A percentile compares a stretch with the other conserved stretches of the same genome.
Conservation (phyloP, 2,329 filamentous ascomycete genomes). For the Tolypocladium ovalisporum region DNA sequence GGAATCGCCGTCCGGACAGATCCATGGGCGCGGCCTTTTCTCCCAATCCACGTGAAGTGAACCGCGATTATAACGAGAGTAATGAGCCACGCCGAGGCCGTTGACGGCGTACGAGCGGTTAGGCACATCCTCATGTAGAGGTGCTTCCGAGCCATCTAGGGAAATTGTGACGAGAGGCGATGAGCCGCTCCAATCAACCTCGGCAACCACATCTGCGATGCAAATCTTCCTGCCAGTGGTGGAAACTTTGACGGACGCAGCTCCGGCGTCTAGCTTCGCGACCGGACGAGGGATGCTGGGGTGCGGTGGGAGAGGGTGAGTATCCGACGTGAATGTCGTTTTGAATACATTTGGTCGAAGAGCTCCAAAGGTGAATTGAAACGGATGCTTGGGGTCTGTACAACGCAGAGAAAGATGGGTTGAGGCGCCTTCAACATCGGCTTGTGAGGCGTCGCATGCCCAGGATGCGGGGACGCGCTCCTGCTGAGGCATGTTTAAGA, state of each 20-base stretch:
- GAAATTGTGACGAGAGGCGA: slow-evolving; percentile 47
- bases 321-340: slow-evolving; percentile 52
- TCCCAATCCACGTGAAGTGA: slow-evolving; percentile 58
- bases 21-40: slow-evolving; percentile 68
- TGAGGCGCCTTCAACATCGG: slow-evolving; percentile 11
- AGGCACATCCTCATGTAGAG: slow-evolving; percentile 51
- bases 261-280: slow-evolving; percentile 13
- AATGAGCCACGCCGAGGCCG: slow-evolving; percentile 51
- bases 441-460: slow-evolving; percentile 12
- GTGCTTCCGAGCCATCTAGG: slow-evolving; percentile 31
- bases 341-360: slow-evolving; percentile 54
- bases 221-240: background rate
- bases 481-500: slow-evolving; percentile 13
- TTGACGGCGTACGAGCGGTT: slow-evolving; percentile 57
- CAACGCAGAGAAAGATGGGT: slow-evolving; percentile 11
- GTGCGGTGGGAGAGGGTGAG: slow-evolving; percentile 53
- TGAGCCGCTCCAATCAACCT: background rate
- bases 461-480: slow-evolving; percentile 17
- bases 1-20: slow-evolving; percentile 54
- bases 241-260: background rate
- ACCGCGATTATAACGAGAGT: slow-evolving; percentile 48
- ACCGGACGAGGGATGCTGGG: slow-evolving; percentile 38
- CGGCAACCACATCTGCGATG: background rate
- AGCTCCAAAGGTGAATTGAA: slow-evolving; percentile 52
- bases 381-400: slow-evolving; percentile 20